Evolutionary conservation across 2,329 filamentous ascomycete species (phyloP).

Genomic region (Colletotrichum plurivorum): DNA sequence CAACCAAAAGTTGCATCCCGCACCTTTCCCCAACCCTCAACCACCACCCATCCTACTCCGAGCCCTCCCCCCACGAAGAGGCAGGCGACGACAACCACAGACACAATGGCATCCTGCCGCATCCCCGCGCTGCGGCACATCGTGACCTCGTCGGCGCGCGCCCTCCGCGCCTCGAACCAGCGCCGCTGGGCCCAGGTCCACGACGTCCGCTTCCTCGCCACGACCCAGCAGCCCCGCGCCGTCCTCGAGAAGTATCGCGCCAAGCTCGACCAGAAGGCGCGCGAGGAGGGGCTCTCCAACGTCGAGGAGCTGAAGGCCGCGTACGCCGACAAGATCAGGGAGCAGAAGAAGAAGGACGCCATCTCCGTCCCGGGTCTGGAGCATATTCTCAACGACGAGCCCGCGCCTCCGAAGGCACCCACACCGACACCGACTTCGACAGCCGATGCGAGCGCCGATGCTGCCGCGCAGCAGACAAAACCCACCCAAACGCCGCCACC

Average conservation of each 20-base stretch:
- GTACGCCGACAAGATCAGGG: conserved; percentile 86
- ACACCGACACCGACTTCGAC: conserved; percentile 47
- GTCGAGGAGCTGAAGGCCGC: conserved; percentile 84
- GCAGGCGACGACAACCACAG: background rate
- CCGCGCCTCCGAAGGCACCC: conserved; percentile 51
- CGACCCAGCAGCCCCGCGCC: conserved; percentile 76
- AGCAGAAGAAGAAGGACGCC: conserved; percentile 77
- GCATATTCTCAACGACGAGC: conserved; percentile 43
- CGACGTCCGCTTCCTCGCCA: conserved; percentile 90
- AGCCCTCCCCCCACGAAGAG: background rate
- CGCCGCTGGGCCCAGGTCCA: conserved; percentile 92
- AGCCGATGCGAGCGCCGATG: background rate
- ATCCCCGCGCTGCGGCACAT: conserved; percentile 65
- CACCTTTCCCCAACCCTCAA: background rate
- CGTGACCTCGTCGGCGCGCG: conserved; percentile 49
- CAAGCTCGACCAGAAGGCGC: conserved; percentile 88
- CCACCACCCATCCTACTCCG: conserved; percentile 1
- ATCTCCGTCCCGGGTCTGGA: conserved; percentile 57
- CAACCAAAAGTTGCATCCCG: background rate
- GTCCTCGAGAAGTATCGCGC: conserved; percentile 88
- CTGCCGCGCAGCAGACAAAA: conserved; percentile 28
- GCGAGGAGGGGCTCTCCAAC: conserved; percentile 77
- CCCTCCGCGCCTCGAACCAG: conserved; percentile 65
- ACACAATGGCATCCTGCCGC: conserved; percentile 64
- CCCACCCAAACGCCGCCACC: conserved; percentile 1